Conservation (phyloP, 768 basidiomycete genomes). For the Kwoniella mangroviensis region DNA sequence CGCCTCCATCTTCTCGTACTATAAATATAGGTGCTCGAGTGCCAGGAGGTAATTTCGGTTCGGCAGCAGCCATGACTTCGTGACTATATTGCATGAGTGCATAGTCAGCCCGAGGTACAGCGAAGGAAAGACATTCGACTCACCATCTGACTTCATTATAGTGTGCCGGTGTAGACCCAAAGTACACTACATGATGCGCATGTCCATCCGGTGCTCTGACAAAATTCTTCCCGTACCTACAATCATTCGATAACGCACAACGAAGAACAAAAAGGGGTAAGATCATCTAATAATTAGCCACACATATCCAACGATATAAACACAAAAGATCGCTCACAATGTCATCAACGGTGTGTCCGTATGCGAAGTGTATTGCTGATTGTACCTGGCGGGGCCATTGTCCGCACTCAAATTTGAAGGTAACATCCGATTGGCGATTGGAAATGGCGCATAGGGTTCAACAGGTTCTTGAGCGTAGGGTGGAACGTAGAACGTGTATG, state of each 20-base stretch:
- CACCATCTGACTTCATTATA: slow-evolving; percentile 53
- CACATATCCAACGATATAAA: too few species aligned
- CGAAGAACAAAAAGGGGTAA: background rate
- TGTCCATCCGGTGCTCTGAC: slow-evolving; percentile 23
- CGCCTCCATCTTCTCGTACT: slow-evolving; percentile 48
- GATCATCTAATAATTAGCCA: slow-evolving; percentile 9
- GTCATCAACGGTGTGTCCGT: slow-evolving; percentile 41
- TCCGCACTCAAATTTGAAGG: slow-evolving; percentile 34
- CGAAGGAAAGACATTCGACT: slow-evolving; percentile 6
- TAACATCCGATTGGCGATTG: slow-evolving; percentile 31
- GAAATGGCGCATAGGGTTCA: slow-evolving; percentile 48
- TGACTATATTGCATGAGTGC: slow-evolving; percentile 13
- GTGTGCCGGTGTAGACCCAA: slow-evolving; percentile 40
- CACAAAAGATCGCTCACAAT: slow-evolving; percentile 39
- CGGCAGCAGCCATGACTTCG: slow-evolving; percentile 39
- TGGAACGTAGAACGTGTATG: slow-evolving; percentile 52
- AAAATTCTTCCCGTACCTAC: slow-evolving; percentile 49
- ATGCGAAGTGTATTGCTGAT: slow-evolving; percentile 38
- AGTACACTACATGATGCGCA: slow-evolving; percentile 43
- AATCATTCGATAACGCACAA: background rate
- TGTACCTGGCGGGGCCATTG: slow-evolving; percentile 17
- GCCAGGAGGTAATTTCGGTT: slow-evolving; percentile 10
- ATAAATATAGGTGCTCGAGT: slow-evolving; percentile 38
- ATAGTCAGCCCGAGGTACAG: background rate
- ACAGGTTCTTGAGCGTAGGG: slow-evolving; percentile 26